A percentile compares a stretch with the other conserved stretches of the same genome.
phyloP scores from a whole-genome alignment of 2,329 filamentous ascomycete species.

The Hyphodiscus sp. region DNA sequence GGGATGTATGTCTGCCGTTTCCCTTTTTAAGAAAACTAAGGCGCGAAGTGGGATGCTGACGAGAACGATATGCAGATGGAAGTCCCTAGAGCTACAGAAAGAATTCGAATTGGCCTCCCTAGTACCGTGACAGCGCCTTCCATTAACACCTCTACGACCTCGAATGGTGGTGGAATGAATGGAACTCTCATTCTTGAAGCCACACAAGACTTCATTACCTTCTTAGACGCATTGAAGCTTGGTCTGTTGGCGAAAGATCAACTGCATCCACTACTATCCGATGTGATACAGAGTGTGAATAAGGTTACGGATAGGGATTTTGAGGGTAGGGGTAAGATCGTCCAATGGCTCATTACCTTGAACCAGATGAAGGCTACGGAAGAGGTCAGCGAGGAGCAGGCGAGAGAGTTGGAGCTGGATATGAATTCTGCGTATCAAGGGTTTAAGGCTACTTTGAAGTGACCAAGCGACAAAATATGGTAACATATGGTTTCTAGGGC shows the following conservation, averaged over 20 bases:
- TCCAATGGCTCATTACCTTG: conserved; percentile 94
- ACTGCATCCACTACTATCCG: conserved; percentile 87
- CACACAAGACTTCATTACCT: conserved; percentile 97
- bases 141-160: conserved; percentile 37
- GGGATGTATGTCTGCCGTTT: conserved; percentile 62
- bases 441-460: conserved; percentile 56
- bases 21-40: background rate
- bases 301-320: conserved; percentile 95
- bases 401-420: conserved; percentile 82
- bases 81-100: conserved; percentile 87
- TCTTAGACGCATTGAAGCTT: conserved; percentile 88
- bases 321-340: conserved; percentile 91
- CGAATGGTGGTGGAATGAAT: conserved; percentile 31
- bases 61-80: conserved; percentile 59
- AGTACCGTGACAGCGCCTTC: conserved; percentile 61
- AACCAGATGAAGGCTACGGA: conserved; percentile 98
- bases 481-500: background rate
- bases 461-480: conserved; percentile 1
- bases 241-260: conserved; percentile 92
- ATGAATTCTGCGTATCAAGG: conserved; percentile 93
- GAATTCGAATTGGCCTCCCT: conserved; percentile 85
- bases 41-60: background rate
- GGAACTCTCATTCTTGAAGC: conserved; percentile 74
- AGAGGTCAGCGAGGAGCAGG: conserved; percentile 80
- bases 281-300: conserved; percentile 95